Conservation (phyloP, 169 alveolate genomes). For the Cystoisospora suis region DNA sequence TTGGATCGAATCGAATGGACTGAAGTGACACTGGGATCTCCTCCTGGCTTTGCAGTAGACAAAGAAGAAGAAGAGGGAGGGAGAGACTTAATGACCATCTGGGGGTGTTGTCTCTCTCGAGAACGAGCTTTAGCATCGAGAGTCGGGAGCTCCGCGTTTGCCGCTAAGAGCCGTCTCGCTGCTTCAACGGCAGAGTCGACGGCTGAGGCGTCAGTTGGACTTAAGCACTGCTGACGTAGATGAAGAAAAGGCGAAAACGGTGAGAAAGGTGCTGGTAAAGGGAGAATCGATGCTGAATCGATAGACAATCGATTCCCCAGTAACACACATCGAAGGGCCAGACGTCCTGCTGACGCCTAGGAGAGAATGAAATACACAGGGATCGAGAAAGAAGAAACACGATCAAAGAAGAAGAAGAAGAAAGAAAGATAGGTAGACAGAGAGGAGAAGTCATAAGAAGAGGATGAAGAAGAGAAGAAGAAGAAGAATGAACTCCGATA, state of each 20-base stretch:
- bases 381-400: background rate
- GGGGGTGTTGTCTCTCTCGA: background rate
- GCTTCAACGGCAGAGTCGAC: slow-evolving; percentile 26
- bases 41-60: too few relatives aligned
- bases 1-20: too few relatives aligned
- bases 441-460: too few relatives aligned
- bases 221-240: background rate
- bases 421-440: background rate
- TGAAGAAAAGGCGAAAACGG: background rate
- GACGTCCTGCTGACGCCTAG: slow-evolving; percentile 55
- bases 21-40: too few relatives aligned
- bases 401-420: background rate
- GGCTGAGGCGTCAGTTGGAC: background rate
- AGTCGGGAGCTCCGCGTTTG: slow-evolving; percentile 48
- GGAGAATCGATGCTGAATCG: background rate
- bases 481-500: background rate
- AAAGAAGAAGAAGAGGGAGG: too few relatives aligned
- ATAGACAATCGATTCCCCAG: slow-evolving; percentile 49
- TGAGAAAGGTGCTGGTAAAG: background rate
- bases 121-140: slow-evolving; percentile 24
- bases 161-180: slow-evolving; percentile 44
- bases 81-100: too few relatives aligned
- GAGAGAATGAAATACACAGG: background rate
- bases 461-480: background rate
- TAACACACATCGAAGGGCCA: slow-evolving; percentile 57